Conservation (phyloP, 306 rosid species). For the Urtica urens region DNA sequence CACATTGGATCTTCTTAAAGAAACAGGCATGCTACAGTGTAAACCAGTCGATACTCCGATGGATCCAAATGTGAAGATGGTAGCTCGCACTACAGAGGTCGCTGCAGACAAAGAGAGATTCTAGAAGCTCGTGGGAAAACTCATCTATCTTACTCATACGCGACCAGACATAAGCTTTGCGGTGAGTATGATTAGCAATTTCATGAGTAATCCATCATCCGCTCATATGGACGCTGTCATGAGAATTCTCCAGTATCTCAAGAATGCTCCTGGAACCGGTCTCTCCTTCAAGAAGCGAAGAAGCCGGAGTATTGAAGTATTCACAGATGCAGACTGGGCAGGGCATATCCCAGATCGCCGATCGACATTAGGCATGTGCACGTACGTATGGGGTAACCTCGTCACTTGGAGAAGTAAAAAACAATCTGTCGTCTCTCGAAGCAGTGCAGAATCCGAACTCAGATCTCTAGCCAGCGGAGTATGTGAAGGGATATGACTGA, state of each 20-base stretch:
- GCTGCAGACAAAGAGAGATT: background rate
- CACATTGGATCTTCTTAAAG: background rate
- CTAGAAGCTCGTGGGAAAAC: background rate
- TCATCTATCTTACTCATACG: background rate
- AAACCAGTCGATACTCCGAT: background rate
- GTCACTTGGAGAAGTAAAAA: background rate
- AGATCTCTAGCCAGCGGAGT: background rate
- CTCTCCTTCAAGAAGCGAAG: background rate
- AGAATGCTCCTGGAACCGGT: background rate
- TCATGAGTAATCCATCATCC: background rate
- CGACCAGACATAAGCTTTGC: background rate
- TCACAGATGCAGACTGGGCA: background rate
- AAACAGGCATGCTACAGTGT: background rate
- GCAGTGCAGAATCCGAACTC: background rate
- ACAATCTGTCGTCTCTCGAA: background rate
- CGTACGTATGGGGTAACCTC: background rate
- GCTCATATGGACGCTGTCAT: background rate
- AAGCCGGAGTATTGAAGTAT: background rate
- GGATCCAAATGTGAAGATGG: background rate
- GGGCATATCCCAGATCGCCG: background rate
- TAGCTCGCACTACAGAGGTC: background rate
- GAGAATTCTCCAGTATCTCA: background rate
- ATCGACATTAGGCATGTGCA: background rate
- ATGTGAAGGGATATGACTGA: background rate
- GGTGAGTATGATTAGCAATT: background rate